Base-by-base conservation (phyloP, 768 basidiomycete genomes). In the Collybia nuda region DNA sequence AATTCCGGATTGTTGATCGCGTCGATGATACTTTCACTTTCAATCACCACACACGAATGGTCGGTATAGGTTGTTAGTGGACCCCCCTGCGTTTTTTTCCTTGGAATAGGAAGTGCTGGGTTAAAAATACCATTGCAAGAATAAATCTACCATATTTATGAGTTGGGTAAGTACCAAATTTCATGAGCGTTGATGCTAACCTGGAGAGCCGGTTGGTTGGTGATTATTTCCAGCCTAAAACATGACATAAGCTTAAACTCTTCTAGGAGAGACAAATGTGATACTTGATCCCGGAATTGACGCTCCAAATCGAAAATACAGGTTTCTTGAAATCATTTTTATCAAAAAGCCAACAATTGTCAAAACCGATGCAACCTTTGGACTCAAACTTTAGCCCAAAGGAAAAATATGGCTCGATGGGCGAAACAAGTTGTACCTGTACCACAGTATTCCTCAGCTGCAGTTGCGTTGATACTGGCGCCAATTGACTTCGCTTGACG, bases 1-100 rank as follows among this genome's bases (percentile, higher is more conserved):
- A 70, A 73, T 50, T 76, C 67, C 2, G 77, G 77, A 43, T 75
- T 73, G 64, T 79, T 78, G 48, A 78, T 77, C 11, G 69, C 76
- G 56, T 77, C 77, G 21, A 78, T 75, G 43, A 65, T 62, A 19
- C 66, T 66, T 56, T 75, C 72, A 24, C 71, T 74, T 54, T 79
- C 77, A 26, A 79, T 69, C 19, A 72, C 77, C 0, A 78, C 53
- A 47, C 71, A 74, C 6, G 72, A 72, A 48, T 75, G 73, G 46
- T 73, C 60, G 2, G 51, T 53, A 55, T 79, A 78, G 12, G 54
- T 28, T 7, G 28, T 45, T 1, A 45, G 40, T 18, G 72, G 71
- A 0, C 75, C 75, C 15, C 76, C 77, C 46, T 78, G 77, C 46
- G 57, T 59, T 15, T 41, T 61, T 55, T 79, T 78, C 32, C 77